Base-by-base conservation (phyloP, 208 protist species). In the Leishmania lainsoni region DNA sequence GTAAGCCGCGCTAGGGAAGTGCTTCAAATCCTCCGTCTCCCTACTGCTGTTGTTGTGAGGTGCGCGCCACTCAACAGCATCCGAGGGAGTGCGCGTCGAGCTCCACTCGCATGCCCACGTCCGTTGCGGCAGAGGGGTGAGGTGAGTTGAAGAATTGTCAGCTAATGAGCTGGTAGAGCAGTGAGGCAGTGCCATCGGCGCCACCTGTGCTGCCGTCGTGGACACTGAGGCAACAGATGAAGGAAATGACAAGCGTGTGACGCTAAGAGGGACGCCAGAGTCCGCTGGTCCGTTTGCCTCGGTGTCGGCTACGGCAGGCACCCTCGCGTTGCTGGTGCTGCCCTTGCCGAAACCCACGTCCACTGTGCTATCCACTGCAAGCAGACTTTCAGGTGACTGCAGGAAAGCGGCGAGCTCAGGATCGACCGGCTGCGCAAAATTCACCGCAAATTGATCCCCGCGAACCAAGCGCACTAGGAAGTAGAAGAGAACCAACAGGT, bases 401-500 rank as follows among this genome's bases (percentile, higher is more conserved):
- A 96, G 75, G 68, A 95, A 96, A 32, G 66, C 81, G 0, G 92
- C 89, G 29, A 96, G 63, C 35, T 77, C 76, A 9, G 83, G 65
- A 75, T 93, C 89, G 16, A 96, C 86, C 54, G 93, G 91, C 52
- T 88, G 87, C 5, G 85, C 80, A 82, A 95, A 93, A 78, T 92
- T 86, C 16, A 90, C 90, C 17, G 84, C 87, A 39, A 96, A 92
- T 8, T 88, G 81, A 29, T 87, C 76, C 63, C 86, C 80, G 1
- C 76, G 35, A 0, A 80, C 20, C 9, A 96, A 79, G 29, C 79
- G 75, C 26, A 73, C 32, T 48, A 96, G 71, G 51, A 96, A 96
- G 77, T 93, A 96, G 65, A 92, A 94, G 51, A 93, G 79, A 17
- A 95, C 90, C 39, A 96, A 77, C 32, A 89, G 78, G 82, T 94